Percentiles rank a stretch among this genome's conserved stretches.
phyloP scores from a whole-genome alignment of 345 rosid species.

The Linum usitatissimum region DNA sequence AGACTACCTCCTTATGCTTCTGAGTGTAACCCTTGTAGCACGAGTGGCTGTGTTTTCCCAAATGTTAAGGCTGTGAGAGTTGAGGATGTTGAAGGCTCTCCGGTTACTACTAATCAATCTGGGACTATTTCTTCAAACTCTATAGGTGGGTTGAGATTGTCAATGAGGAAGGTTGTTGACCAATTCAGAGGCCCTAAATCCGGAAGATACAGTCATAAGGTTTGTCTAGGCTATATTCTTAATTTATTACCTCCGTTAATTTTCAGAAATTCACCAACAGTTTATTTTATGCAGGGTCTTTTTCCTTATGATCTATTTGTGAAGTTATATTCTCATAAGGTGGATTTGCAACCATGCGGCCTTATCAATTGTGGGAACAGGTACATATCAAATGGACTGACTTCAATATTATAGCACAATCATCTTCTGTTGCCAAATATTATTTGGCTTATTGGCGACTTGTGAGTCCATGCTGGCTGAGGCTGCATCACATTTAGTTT shows the following conservation, averaged over 20 bases:
- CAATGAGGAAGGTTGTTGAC: conserved; percentile 53
- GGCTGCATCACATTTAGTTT: not conserved
- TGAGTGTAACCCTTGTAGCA: conserved; percentile 21
- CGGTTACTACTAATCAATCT: conserved; percentile 19
- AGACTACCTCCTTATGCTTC: conserved; percentile 24
- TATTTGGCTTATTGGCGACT: too few species aligned
- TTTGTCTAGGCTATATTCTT: conserved; percentile 17
- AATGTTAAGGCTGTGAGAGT: conserved; percentile 26
- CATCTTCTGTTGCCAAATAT: not conserved
- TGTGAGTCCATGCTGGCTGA: too few species aligned
- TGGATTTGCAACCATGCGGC: conserved; percentile 72
- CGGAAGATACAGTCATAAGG: conserved; percentile 60
- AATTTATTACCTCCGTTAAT: not conserved
- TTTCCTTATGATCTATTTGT: conserved; percentile 74
- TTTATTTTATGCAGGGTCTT: conserved; percentile 42
- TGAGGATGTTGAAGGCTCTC: conserved; percentile 23
- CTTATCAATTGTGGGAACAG: conserved; percentile 88
- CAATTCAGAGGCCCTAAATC: conserved; percentile 49
- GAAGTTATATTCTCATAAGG: conserved; percentile 59
- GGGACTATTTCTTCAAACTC: conserved; percentile 27
- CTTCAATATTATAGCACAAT: not conserved
- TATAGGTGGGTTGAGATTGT: conserved; percentile 43
- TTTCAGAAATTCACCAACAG: not conserved
- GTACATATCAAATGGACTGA: conserved; percentile 19
- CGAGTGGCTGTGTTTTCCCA: conserved; percentile 21